Conservation (phyloP, 768 basidiomycete genomes). For the Mycena kentingensis region DNA sequence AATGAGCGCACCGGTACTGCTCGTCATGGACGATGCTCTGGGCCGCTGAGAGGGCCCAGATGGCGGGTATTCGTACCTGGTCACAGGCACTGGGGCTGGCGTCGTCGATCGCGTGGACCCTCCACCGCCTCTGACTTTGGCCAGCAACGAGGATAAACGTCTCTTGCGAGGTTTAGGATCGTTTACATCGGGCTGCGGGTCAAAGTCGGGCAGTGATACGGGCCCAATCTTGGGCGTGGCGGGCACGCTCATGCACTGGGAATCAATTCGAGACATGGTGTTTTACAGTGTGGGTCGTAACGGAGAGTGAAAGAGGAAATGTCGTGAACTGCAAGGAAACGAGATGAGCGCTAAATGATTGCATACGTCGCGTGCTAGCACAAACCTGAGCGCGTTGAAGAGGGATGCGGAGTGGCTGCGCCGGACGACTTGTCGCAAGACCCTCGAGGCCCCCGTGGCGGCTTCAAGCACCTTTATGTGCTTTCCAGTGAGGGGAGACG, state of each 20-base stretch:
- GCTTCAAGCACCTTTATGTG: conserved; percentile 25
- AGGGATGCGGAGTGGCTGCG: conserved; percentile 5
- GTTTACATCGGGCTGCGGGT: conserved; percentile 12
- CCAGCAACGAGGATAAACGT: conserved; percentile 18
- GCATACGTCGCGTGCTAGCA: not conserved
- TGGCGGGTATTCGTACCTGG: conserved; percentile 7
- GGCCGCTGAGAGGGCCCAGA: conserved; percentile 8
- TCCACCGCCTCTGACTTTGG: conserved; percentile 12
- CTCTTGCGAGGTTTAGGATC: conserved; percentile 13
- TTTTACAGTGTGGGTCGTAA: conserved; percentile 16
- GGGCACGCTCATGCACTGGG: conserved; percentile 18
- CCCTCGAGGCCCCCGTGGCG: conserved; percentile 21
- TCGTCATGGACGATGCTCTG: conserved; percentile 18
- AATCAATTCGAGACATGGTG: conserved; percentile 20
- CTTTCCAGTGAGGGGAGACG: too few species aligned
- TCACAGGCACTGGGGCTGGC: conserved; percentile 15
- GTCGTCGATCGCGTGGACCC: conserved; percentile 16
- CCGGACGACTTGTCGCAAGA: conserved; percentile 12
- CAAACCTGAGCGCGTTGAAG: conserved; percentile 10
- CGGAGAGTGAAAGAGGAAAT: conserved; percentile 6
- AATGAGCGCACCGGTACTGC: not conserved
- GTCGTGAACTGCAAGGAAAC: conserved; percentile 4
- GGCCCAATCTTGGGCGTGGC: conserved; percentile 23
- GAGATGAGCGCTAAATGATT: not conserved
- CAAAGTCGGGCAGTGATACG: conserved; percentile 17